Percentiles rank a stretch among this genome's conserved stretches.
These are phyloP conservation scores for Galeopsis tetrahit DNA, from an alignment of 257 asterid genomes.

Conservation along the genomic window DNA sequence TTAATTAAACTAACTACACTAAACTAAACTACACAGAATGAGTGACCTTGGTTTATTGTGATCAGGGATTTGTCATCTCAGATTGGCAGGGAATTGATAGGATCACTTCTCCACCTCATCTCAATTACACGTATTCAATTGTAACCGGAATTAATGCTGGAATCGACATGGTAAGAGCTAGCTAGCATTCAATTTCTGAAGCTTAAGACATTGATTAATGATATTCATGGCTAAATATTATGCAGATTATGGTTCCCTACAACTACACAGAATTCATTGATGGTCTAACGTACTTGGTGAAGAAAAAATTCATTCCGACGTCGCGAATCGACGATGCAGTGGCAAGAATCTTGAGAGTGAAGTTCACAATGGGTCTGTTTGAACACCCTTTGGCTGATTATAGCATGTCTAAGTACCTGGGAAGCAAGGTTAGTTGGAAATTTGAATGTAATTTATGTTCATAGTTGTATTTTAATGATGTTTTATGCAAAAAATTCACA, in stretches of 20 bases:
- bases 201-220: background rate
- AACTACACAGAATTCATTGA: conserved; percentile 60
- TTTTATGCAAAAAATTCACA: conserved; percentile 23
- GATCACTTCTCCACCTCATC: conserved; percentile 48
- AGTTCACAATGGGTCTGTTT: conserved; percentile 70
- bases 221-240: background rate
- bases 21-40: background rate
- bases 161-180: conserved; percentile 46
- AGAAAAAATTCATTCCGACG: conserved; percentile 48
- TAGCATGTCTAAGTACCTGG: conserved; percentile 67
- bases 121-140: conserved; percentile 45
- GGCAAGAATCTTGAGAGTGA: conserved; percentile 63
- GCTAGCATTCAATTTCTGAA: background rate
- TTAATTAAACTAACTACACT: background rate
- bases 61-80: conserved; percentile 57
- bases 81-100: conserved; percentile 54
- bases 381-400: conserved; percentile 72
- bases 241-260: conserved; percentile 76
- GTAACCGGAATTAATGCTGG: conserved; percentile 49
- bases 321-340: conserved; percentile 79
- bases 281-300: conserved; percentile 58
- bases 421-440: conserved; percentile 50
- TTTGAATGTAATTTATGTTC: background rate
- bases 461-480: background rate
- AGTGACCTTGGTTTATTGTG: background rate